Conservation (phyloP, 768 basidiomycete species). For the Plicaturopsis crispa region DNA sequence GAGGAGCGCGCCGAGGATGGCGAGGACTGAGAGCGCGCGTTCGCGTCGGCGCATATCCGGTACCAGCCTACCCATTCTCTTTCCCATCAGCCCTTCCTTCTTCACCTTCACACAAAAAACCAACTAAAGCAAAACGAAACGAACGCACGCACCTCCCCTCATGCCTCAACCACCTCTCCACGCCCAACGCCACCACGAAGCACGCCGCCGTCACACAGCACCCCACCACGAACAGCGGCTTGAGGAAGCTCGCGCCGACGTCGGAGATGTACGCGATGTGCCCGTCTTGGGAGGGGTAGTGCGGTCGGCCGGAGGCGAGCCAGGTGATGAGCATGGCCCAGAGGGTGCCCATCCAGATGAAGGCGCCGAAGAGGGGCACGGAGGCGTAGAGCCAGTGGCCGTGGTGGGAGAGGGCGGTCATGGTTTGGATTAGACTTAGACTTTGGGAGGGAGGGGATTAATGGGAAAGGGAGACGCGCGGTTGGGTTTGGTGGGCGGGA, state of each 20-base stretch:
- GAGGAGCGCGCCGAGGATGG: constrained; percentile 52
- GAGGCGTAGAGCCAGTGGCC: constrained; percentile 56
- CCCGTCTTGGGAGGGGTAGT: constrained; percentile 36
- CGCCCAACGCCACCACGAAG: constrained; percentile 51
- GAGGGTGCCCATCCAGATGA: constrained; percentile 66
- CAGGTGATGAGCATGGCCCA: constrained; percentile 68
- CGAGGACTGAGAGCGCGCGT: constrained; percentile 43
- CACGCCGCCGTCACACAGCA: constrained; percentile 54
- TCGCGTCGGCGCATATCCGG: constrained; percentile 54
- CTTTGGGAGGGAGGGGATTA: too few relatives aligned
- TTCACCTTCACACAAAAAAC: too few relatives aligned
- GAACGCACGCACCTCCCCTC: constrained; percentile 38
- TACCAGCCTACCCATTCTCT: constrained; percentile 44
- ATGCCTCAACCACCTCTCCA: constrained; percentile 63
- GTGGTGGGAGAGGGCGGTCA: constrained; percentile 18
- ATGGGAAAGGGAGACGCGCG: too few relatives aligned
- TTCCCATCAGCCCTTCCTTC: too few relatives aligned
- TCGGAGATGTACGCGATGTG: constrained; percentile 72
- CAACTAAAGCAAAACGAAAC: background rate
- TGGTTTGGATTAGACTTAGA: too few relatives aligned
- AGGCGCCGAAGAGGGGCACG: constrained; percentile 52
- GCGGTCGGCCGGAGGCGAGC: constrained; percentile 56
- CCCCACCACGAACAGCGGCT: constrained; percentile 68
- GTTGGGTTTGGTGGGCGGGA: too few relatives aligned
- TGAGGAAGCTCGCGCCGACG: constrained; percentile 63